Evolutionary conservation across 2,329 filamentous ascomycete genomes (phyloP).

Genomic region (Gyromitra esculenta): DNA sequence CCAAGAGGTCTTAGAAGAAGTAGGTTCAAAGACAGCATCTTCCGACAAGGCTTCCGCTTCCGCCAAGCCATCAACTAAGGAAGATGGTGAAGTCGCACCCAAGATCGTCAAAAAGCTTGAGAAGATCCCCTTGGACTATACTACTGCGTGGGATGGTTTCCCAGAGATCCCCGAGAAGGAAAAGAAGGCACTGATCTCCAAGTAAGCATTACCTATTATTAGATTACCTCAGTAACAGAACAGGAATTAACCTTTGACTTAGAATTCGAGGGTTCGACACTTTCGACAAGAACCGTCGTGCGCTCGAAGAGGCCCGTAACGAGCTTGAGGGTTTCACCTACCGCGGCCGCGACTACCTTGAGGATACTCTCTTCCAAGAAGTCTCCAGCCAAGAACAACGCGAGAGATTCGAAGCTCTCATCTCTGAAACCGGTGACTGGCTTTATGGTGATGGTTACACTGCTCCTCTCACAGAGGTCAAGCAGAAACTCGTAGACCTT

Average conservation of each 20-base stretch:
- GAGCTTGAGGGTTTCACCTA: slow-evolving; percentile 95
- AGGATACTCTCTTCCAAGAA: slow-evolving; percentile 76
- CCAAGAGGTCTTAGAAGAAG: slow-evolving; percentile 74
- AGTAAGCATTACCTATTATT: slow-evolving; percentile 60
- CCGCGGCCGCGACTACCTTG: slow-evolving; percentile 81
- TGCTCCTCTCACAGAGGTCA: slow-evolving; percentile 78
- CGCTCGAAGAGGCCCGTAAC: slow-evolving; percentile 88
- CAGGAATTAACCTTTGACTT: slow-evolving; percentile 69
- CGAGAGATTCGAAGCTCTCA: slow-evolving; percentile 72
- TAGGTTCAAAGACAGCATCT: slow-evolving; percentile 60
- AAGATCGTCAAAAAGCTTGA: slow-evolving; percentile 67
- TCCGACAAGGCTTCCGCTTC: slow-evolving; percentile 59
- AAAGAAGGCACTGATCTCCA: slow-evolving; percentile 63
- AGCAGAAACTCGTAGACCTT: slow-evolving; percentile 78
- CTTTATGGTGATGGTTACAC: slow-evolving; percentile 85
- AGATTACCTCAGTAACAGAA: slow-evolving; percentile 66
- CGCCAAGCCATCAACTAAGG: slow-evolving; percentile 54
- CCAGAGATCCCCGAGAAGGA: slow-evolving; percentile 66
- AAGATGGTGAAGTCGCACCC: slow-evolving; percentile 32
- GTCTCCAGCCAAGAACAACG: slow-evolving; percentile 76
- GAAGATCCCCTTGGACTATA: slow-evolving; percentile 67
- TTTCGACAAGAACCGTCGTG: slow-evolving; percentile 79
- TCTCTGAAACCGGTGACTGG: slow-evolving; percentile 82
- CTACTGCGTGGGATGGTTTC: slow-evolving; percentile 65
- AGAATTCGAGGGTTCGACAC: slow-evolving; percentile 80